Evolutionary conservation across 306 rosid species (phyloP), one percentile per base, ranked within the genome.

Genomic region (Castanea sativa): DNA sequence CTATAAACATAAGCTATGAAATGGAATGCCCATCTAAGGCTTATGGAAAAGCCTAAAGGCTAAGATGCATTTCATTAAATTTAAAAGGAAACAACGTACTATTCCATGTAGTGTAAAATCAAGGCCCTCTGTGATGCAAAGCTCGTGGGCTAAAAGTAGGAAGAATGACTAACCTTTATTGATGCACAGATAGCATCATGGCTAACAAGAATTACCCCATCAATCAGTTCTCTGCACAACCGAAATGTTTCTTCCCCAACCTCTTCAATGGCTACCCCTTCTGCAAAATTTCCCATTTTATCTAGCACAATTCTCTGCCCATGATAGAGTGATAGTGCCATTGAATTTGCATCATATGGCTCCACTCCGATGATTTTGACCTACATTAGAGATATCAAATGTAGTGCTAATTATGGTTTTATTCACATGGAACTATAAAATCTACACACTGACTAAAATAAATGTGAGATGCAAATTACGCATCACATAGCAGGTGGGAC

Each of bases 311-410:
- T 78, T 74, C 88, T 84, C 71, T 86, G 71, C 30, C 87, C 88
- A 56, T 84, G 88, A 82, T 83, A 83, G 16, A 89, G 77, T 20
- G 92, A 80, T 60, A 89, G 71, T 9, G 92, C 90, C 92, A 86
- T 75, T 20, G 88, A 90, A 79, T 89, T 86, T 38, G 92, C 92
- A 75, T 89, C 92, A 23, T 72, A 69, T 16, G 90, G 92, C 68
- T 89, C 92, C 69, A 89, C 92, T 57, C 92, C 92, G 72, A 89
- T 89, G 76, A 89, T 82, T 81, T 84, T 89, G 2, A 86, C 87
- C 90, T 89, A 78, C 52, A 81, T 29, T 61, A 60, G 19, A 58
- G 57, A 76, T 55, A 25, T 19, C 65, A 61, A 0, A 63, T 59
- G 5, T 35, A 6, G 21, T 15, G 49, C 43, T 65, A 6, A 7